Percentiles rank a stretch among this genome's conserved stretches.
phyloP scores from a whole-genome alignment of 225 moss, liverwort and hornwort species.

The Bryum argenteum region DNA sequence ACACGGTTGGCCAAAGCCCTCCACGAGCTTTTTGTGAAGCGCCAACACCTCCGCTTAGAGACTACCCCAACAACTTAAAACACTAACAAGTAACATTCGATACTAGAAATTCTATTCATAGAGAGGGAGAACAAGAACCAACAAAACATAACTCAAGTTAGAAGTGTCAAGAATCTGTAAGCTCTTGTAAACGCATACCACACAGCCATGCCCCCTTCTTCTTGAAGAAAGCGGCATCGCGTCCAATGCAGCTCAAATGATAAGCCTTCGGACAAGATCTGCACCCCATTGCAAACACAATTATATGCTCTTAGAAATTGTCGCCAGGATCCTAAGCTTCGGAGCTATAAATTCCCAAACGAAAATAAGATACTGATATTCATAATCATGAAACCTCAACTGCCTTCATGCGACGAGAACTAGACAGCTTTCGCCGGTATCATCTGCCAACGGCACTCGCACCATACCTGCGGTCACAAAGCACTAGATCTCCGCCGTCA shows the following conservation, averaged over 20 bases:
- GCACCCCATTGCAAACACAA: slow-evolving; percentile 22
- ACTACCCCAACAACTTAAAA: neutral
- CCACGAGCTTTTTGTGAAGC: neutral
- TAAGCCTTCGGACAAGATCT: slow-evolving; percentile 98
- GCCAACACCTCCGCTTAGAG: neutral
- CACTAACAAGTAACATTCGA: neutral
- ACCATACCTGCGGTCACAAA: slow-evolving; percentile 84
- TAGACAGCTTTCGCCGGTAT: neutral
- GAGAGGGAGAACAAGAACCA: neutral
- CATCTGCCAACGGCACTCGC: neutral
- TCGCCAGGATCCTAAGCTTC: neutral
- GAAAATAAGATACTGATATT: neutral
- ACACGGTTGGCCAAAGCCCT: neutral
- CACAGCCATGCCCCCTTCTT: slow-evolving; percentile 98
- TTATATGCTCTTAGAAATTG: neutral
- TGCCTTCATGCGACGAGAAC: neutral
- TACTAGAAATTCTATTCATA: too few relatives aligned
- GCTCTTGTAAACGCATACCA: slow-evolving; percentile 51
- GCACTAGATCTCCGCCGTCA: slow-evolving; percentile 91
- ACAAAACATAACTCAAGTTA: neutral
- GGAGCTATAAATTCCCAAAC: neutral
- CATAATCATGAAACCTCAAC: neutral
- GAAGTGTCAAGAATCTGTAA: neutral
- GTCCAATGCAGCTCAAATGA: slow-evolving; percentile 92
- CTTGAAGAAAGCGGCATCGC: slow-evolving; percentile 87